Conservation (phyloP, 2,329 filamentous ascomycete species). For the Penicillium frequentans region DNA sequence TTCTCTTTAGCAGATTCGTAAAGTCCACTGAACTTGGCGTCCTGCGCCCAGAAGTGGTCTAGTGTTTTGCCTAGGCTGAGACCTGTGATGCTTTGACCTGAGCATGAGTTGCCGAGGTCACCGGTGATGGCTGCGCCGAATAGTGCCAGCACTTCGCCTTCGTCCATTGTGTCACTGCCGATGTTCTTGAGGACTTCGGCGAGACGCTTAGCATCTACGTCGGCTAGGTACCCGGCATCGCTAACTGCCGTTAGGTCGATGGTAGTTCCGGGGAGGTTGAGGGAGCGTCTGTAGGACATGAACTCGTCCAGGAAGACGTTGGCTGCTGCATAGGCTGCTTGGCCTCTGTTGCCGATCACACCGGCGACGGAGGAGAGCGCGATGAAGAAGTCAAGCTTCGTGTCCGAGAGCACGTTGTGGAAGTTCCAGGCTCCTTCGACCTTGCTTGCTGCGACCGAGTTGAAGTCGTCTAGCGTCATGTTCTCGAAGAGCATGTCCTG, state of each 20-base stretch:
- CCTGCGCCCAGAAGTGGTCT: slow-evolving; percentile 54
- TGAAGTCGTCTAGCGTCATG: slow-evolving; percentile 23
- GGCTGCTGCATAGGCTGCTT: slow-evolving; percentile 28
- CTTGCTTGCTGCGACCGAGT: slow-evolving; percentile 5
- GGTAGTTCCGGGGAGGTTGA: slow-evolving; percentile 26
- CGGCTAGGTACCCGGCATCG: slow-evolving; percentile 24
- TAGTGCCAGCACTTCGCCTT: slow-evolving; percentile 56
- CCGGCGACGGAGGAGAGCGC: slow-evolving; percentile 29
- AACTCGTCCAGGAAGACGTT: slow-evolving; percentile 30
- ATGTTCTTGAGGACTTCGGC: slow-evolving; percentile 28
- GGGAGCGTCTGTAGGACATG: slow-evolving; percentile 23
- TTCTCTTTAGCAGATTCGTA: slow-evolving; percentile 40
- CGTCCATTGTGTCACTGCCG: slow-evolving; percentile 29
- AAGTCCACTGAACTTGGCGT: slow-evolving; percentile 57
- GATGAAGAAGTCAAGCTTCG: slow-evolving; percentile 29
- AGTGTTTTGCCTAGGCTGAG: slow-evolving; percentile 45
- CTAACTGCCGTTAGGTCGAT: slow-evolving; percentile 31
- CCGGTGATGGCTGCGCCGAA: slow-evolving; percentile 54
- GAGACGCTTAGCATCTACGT: slow-evolving; percentile 17
- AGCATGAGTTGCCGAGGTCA: slow-evolving; percentile 43
- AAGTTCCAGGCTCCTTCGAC: slow-evolving; percentile 30
- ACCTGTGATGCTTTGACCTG: slow-evolving; percentile 56
- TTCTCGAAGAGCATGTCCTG: slow-evolving; percentile 33
- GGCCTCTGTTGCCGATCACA: slow-evolving; percentile 28
- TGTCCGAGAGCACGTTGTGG: slow-evolving; percentile 21